These are phyloP conservation scores for Hordeum marinum DNA, from an alignment of 176 grass and related monocot genomes.

Conservation along the genomic window DNA sequence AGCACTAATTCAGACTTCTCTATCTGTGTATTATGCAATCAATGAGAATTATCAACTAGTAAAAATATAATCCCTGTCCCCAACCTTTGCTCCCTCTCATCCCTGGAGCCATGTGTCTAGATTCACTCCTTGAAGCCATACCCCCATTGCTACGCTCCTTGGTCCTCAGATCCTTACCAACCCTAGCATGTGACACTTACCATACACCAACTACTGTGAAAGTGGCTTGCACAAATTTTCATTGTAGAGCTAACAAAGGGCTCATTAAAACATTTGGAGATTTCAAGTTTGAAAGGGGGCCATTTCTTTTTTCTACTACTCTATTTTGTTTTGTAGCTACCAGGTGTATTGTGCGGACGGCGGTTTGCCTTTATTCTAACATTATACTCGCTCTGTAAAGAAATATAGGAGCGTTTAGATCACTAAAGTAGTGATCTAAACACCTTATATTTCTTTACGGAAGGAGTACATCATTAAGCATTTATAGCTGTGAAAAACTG, in stretches of 20 bases:
- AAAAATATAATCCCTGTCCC: background rate
- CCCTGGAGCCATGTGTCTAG: background rate
- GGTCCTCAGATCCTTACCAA: background rate
- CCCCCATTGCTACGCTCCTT: background rate
- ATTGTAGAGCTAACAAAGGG: background rate
- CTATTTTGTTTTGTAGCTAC: background rate
- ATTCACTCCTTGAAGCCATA: background rate
- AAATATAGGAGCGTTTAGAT: no score
- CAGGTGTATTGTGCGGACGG: background rate
- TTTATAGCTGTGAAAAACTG: background rate
- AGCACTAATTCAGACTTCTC: background rate
- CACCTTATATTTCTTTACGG: no score
- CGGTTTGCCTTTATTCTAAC: background rate
- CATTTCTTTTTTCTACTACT: background rate
- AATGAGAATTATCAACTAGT: background rate
- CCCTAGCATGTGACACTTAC: background rate
- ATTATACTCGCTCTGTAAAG: background rate
- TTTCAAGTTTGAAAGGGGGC: background rate
- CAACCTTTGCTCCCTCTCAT: background rate
- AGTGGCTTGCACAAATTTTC: background rate
- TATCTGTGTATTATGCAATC: background rate
- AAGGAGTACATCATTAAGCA: background rate
- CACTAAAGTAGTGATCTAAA: no score
- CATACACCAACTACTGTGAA: background rate
- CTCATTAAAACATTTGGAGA: background rate